These are phyloP conservation scores for Venturia asperata DNA, from an alignment of 2,329 filamentous ascomycete species.

Conservation along the genomic window DNA sequence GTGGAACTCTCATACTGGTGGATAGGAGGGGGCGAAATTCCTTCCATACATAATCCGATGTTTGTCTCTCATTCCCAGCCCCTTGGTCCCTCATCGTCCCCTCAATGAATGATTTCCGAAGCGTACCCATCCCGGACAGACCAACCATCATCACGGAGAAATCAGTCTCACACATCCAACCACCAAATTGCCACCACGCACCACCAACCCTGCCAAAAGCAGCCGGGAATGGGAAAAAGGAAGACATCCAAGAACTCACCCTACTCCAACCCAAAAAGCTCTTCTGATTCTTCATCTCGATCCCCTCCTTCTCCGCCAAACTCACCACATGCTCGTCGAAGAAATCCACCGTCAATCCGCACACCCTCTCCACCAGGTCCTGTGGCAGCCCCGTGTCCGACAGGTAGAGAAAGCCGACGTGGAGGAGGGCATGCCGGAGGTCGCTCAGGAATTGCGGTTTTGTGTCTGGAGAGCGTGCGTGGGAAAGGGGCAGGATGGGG, in stretches of 20 bases:
- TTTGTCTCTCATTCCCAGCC: too few relatives aligned
- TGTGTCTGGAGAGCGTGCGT: slow-evolving; percentile 54
- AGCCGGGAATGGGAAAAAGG: background rate
- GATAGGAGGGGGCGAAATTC: too few relatives aligned
- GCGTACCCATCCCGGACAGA: too few relatives aligned
- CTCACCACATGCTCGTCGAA: slow-evolving; percentile 58
- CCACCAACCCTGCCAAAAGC: too few relatives aligned
- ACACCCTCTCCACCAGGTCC: slow-evolving; percentile 48
- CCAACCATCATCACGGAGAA: too few relatives aligned
- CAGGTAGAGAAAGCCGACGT: slow-evolving; percentile 84
- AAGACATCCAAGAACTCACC: slow-evolving; percentile 28
- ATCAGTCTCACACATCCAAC: too few relatives aligned
- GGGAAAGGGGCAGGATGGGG: slow-evolving; percentile 68
- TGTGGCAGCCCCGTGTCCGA: slow-evolving; percentile 69
- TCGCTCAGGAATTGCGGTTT: slow-evolving; percentile 66
- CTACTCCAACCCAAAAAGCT: slow-evolving; percentile 43
- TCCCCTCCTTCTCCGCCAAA: slow-evolving; percentile 61
- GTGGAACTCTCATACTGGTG: background rate
- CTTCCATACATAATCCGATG: too few relatives aligned
- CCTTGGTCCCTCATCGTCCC: too few relatives aligned
- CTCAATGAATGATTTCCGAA: too few relatives aligned
- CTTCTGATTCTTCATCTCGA: slow-evolving; percentile 46
- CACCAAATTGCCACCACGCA: too few relatives aligned
- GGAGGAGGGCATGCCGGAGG: slow-evolving; percentile 67
- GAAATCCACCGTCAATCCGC: slow-evolving; percentile 61